Conservation (phyloP, 225 moss, liverwort and hornwort genomes). For the Pleurozium schreberi region DNA sequence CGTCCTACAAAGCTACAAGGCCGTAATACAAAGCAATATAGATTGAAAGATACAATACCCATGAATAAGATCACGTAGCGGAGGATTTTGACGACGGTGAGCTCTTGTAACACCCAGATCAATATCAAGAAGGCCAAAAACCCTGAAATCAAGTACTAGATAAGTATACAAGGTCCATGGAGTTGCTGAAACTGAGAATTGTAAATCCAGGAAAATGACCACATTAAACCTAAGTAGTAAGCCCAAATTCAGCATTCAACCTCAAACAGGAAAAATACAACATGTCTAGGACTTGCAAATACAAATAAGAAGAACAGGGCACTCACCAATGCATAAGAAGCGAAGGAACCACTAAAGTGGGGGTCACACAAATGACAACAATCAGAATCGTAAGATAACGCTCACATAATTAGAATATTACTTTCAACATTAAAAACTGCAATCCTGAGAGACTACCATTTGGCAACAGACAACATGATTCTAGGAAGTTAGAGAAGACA, state of each 20-base stretch:
- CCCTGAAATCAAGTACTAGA: constrained; percentile 22
- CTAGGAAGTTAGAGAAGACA: not conserved
- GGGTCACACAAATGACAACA: not conserved
- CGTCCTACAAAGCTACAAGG: not conserved
- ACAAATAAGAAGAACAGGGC: not conserved
- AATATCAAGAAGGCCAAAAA: constrained; percentile 62
- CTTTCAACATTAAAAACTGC: not conserved
- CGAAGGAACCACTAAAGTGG: constrained; percentile 80
- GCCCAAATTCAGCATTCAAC: not conserved
- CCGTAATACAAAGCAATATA: not conserved
- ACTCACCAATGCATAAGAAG: constrained; percentile 79
- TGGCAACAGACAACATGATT: not conserved
- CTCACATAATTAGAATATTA: not conserved
- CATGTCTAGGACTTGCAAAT: not conserved
- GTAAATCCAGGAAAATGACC: not conserved
- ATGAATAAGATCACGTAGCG: constrained; percentile 85
- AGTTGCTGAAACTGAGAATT: not conserved
- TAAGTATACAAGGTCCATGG: not conserved
- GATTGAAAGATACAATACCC: constrained; percentile 32
- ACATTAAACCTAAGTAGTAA: not conserved
- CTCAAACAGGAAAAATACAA: not conserved
- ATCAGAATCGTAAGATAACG: constrained; percentile 1
- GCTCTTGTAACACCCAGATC: constrained; percentile 71
- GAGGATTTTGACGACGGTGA: constrained; percentile 53
- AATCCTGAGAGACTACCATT: not conserved